Conservation (phyloP, 495 filamentous ascomycete species). For the Aspergillus saccharolyticus region DNA sequence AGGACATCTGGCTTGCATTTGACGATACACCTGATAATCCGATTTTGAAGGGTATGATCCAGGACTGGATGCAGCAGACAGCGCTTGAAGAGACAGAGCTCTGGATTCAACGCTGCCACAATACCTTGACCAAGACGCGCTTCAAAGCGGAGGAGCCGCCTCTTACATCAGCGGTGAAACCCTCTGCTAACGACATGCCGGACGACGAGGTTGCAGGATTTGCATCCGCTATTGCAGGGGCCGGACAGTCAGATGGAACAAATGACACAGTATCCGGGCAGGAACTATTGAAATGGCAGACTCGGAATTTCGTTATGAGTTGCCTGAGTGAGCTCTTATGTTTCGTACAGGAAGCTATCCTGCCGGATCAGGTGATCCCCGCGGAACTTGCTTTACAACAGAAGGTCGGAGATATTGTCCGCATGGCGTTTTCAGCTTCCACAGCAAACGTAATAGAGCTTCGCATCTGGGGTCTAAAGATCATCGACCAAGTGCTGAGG, state of each 20-base stretch:
- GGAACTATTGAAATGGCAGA: constrained; percentile 92
- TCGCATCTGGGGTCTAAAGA: constrained; percentile 81
- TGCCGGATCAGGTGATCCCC: constrained; percentile 62
- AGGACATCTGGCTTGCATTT: constrained; percentile 85
- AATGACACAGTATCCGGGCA: constrained; percentile 61
- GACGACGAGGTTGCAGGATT: constrained; percentile 98
- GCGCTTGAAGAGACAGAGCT: constrained; percentile 65
- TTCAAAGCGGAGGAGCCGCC: constrained; percentile 50
- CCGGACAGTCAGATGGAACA: constrained; percentile 59
- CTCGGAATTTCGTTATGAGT: constrained; percentile 88
- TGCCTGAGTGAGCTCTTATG: constrained; percentile 81
- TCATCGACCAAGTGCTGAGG: constrained; percentile 87
- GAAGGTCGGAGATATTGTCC: constrained; percentile 86
- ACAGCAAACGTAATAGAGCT: constrained; percentile 89
- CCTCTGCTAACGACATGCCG: constrained; percentile 65
- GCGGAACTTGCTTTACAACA: constrained; percentile 73
- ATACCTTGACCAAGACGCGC: constrained; percentile 80
- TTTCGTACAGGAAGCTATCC: constrained; percentile 66
- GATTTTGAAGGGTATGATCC: constrained; percentile 73
- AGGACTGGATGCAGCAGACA: constrained; percentile 88
- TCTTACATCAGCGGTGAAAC: constrained; percentile 43
- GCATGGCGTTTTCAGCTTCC: constrained; percentile 96
- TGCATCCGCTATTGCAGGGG: constrained; percentile 60
- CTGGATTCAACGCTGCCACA: constrained; percentile 87
- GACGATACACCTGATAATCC: constrained; percentile 70